Percentiles rank a stretch among this genome's conserved stretches.
These are phyloP conservation scores for Stemphylium lycopersici DNA, from an alignment of 2,329 filamentous ascomycete species.

Conservation along the genomic window DNA sequence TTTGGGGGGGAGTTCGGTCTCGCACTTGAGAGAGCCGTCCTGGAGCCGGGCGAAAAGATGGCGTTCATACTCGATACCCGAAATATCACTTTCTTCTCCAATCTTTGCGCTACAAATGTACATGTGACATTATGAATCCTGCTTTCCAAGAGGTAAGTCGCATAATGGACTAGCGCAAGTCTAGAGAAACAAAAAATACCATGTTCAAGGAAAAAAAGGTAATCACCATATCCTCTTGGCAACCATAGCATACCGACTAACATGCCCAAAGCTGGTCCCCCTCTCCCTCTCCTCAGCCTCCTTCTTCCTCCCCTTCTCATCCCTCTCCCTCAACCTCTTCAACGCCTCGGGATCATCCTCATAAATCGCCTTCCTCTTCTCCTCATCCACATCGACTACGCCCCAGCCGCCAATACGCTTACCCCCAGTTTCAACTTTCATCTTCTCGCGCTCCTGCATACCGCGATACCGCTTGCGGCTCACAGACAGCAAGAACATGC, in stretches of 20 bases:
- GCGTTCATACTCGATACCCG: conserved; percentile 21
- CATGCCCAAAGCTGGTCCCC: conserved; percentile 67
- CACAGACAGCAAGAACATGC: conserved; percentile 84
- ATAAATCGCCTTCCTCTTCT: conserved; percentile 84
- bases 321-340: conserved; percentile 63
- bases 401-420: conserved; percentile 82
- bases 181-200: no score
- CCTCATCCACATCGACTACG: conserved; percentile 85
- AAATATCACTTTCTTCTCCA: conserved; percentile 17
- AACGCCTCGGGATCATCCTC: conserved; percentile 79
- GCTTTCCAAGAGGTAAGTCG: no score
- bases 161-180: no score
- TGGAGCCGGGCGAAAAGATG: conserved; percentile 6
- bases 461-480: conserved; percentile 77
- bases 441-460: conserved; percentile 74
- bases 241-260: conserved; percentile 88
- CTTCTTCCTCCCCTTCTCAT: conserved; percentile 67
- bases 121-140: no score
- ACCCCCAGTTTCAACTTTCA: conserved; percentile 68
- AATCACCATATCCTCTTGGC: conserved; percentile 92
- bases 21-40: background rate
- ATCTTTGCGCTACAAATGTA: background rate
- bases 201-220: no score
- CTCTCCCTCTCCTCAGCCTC: conserved; percentile 59
- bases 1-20: background rate